Evolutionary conservation across 306 rosid species (phyloP).

Genomic region (Purshia tridentata): DNA sequence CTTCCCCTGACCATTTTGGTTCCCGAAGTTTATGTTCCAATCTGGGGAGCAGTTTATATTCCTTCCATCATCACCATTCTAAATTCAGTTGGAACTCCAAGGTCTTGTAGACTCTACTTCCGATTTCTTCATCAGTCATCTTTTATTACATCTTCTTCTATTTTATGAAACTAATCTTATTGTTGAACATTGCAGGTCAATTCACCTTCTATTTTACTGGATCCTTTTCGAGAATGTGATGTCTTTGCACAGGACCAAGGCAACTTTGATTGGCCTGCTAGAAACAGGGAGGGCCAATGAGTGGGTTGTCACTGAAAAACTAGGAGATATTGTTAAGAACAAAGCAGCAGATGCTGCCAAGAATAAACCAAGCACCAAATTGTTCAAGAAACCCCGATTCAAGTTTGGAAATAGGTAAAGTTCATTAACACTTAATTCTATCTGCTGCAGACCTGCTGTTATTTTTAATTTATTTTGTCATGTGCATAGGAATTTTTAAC

Average conservation of each 20-base stretch:
- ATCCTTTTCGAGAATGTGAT: conserved; percentile 97
- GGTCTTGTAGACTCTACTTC: conserved; percentile 38
- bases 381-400: conserved; percentile 52
- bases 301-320: conserved; percentile 98
- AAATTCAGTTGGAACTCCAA: conserved; percentile 98
- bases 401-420: conserved; percentile 69
- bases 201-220: conserved; percentile 96
- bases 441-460: neutral
- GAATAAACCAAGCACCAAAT: conserved; percentile 57
- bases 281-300: conserved; percentile 89
- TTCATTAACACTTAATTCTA: conserved; percentile 11
- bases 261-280: conserved; percentile 75
- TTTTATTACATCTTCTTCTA: neutral
- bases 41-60: conserved; percentile 99
- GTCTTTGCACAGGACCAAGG: conserved; percentile 99
- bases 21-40: conserved; percentile 95
- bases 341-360: conserved; percentile 74
- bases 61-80: conserved; percentile 95
- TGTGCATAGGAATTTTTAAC: conserved; percentile 6
- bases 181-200: conserved; percentile 55
- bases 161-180: neutral
- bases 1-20: conserved; percentile 93
- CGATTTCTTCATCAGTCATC: neutral
- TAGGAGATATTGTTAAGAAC: conserved; percentile 75
- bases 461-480: conserved; percentile 6